Base-by-base conservation (phyloP, 2,329 filamentous ascomycete genomes). In the Fusarium odoratissimum region DNA sequence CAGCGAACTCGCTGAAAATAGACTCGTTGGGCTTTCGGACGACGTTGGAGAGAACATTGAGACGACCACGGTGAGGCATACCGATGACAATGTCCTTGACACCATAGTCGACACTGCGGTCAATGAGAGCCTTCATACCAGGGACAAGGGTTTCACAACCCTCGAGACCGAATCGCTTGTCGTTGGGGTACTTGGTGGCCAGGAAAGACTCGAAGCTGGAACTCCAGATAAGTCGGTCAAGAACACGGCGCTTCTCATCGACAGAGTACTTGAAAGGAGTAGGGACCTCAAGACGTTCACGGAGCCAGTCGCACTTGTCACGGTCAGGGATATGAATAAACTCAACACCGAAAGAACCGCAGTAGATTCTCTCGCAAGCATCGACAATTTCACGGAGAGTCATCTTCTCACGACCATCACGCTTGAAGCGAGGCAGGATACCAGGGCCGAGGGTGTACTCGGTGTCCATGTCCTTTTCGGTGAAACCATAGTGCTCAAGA, bases 81-180 rank as follows among this genome's bases (percentile, higher is more conserved):
- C 96, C 96, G 80, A 99, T 99, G 80, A 99, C 93, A 78, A 99
- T 98, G 80, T 99, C 96, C 88, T 98, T 98, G 80, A 99, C 93
- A 67, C 96, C 96, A 80, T 97, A 97, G 82, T 99, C 96, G 77
- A 99, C 96, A 80, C 95, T 98, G 80, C 96, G 93, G 84, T 99
- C 96, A 75, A 99, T 99, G 72, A 99, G 87, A 60, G 96, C 96
- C 88, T 99, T 99, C 96, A 99, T 99, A 83, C 96, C 96, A 33
- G 96, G 96, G 66, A 99, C 97, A 75, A 99, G 89, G 64, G 94
- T 95, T 84, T 99, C 96, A 80, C 95, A 97, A 81, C 96, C 96
- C 86, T 99, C 96, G 33, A 99, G 90, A 85, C 96, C 96, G 84
- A 99, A 99, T 80, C 96, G 94, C 90, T 99, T 99, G 86, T 99